Base-by-base conservation (phyloP, 768 basidiomycete genomes). In the Boletus rubescentipes region DNA sequence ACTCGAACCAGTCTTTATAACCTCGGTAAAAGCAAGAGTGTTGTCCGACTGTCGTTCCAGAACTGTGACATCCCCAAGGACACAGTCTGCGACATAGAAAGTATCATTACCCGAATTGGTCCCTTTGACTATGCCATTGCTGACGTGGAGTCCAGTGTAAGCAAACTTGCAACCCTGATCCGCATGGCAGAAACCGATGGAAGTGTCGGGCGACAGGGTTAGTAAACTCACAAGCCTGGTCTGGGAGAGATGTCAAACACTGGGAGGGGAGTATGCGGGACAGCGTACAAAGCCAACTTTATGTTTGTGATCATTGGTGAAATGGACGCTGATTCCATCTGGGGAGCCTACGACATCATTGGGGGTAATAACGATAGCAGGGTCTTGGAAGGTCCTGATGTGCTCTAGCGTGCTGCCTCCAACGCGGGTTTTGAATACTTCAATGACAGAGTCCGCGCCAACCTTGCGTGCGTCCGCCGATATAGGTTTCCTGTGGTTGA, bases 391-490 rank as follows among this genome's bases (percentile, higher is more conserved):
- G 5, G 89, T 89, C 54, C 67, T 75, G 23, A 89, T 65, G 61
- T 88, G 81, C 5, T 67, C 73, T 45, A 89, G 59, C 2, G 62
- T 72, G 21, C 68, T 61, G 49, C 75, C 70, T 12, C 80, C 79
- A 2, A 79, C 56, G 0, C 57, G 67, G 1, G 82, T 84, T 61
- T 77, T 79, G 65, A 90, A 89, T 20, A 91, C 75, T 64, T 91
- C 89, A 21, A 91, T 71, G 48, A 75, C 79, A 1, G 87, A 87
- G 64, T 90, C 83, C 1, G 88, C 86, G n/a, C 89, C 89, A 6
- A 79, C 74, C 14, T 64, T 59, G 7, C 53, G 59, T 1, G 80
- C 68, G 21, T 72, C 64, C 12, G 67, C 73, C 15, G 67, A 67
- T 2, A 73, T 51, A 0, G 86, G 87, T 18, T 71, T 73, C 30